Evolutionary conservation across 2,329 filamentous ascomycete genomes (phyloP).

Genomic region (Cytospora mali): DNA sequence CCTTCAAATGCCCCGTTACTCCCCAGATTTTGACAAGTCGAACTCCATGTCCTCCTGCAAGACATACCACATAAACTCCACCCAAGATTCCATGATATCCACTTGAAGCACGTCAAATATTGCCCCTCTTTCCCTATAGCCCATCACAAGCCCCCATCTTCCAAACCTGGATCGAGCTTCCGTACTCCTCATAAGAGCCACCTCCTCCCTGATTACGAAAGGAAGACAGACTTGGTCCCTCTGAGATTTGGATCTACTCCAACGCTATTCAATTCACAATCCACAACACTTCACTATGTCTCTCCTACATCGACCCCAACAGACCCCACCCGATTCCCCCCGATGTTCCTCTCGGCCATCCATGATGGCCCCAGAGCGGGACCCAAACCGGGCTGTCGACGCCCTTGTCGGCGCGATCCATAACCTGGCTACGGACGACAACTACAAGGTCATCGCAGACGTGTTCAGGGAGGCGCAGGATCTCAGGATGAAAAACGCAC

Average conservation of each 20-base stretch:
- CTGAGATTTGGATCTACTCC: too few relatives aligned
- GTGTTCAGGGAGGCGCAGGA: constrained; percentile 39
- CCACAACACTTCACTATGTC: not conserved
- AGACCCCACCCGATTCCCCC: constrained; percentile 10
- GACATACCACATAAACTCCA: not conserved
- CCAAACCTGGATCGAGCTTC: not conserved
- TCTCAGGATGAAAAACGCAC: constrained; percentile 38
- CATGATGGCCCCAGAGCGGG: constrained; percentile 15
- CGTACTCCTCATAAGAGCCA: not conserved
- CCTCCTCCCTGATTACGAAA: not conserved
- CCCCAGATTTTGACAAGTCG: not conserved
- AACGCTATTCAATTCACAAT: not conserved
- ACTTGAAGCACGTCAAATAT: not conserved
- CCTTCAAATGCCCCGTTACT: not conserved
- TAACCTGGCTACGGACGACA: constrained; percentile 38
- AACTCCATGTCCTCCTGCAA: not conserved
- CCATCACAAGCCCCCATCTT: not conserved
- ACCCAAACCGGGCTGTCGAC: constrained; percentile 34
- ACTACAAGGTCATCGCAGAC: constrained; percentile 40
- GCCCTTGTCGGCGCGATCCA: constrained; percentile 40
- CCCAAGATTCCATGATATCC: not conserved
- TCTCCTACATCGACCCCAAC: not conserved
- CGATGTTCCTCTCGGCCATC: not conserved
- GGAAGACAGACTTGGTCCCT: not conserved
- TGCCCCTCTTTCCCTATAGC: not conserved